Evolutionary conservation across 1,284 basidiomycete genomes (phyloP).

Genomic region (Ustilago lituana): DNA sequence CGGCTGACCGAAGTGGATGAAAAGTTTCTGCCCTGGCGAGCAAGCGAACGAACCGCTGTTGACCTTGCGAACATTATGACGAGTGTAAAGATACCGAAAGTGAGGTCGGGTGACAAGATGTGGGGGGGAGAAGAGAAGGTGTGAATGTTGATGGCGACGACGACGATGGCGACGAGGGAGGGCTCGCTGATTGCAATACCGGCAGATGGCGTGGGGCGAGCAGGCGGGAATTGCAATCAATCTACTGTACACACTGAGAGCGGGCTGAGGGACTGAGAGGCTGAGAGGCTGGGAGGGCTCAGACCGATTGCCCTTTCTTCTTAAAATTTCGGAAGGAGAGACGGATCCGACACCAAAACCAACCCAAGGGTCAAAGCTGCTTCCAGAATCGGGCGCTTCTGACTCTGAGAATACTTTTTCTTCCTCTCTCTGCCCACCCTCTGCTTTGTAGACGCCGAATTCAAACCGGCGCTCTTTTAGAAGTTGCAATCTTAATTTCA

Average conservation of each 20-base stretch:
- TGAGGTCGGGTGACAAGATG: not conserved
- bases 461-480: too few species aligned
- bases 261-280: too few species aligned
- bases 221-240: not conserved
- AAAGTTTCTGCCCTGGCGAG: conserved; percentile 28
- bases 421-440: too few species aligned
- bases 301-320: too few species aligned
- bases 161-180: too few species aligned
- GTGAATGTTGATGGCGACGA: not conserved
- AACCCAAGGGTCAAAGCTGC: too few species aligned
- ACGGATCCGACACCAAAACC: conserved; percentile 31
- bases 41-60: conserved; percentile 27
- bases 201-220: too few species aligned
- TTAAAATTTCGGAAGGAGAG: conserved; percentile 20
- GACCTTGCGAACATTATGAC: conserved; percentile 36
- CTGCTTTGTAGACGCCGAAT: too few species aligned
- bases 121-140: not conserved
- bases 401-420: too few species aligned
- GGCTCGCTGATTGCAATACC: too few species aligned
- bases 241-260: not conserved
- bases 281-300: too few species aligned
- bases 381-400: not conserved
- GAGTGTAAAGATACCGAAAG: not conserved
- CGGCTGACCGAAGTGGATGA: conserved; percentile 15
- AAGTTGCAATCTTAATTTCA: too few species aligned